Conservation (phyloP, 2,329 filamentous ascomycete genomes). For the Onygena corvina region DNA sequence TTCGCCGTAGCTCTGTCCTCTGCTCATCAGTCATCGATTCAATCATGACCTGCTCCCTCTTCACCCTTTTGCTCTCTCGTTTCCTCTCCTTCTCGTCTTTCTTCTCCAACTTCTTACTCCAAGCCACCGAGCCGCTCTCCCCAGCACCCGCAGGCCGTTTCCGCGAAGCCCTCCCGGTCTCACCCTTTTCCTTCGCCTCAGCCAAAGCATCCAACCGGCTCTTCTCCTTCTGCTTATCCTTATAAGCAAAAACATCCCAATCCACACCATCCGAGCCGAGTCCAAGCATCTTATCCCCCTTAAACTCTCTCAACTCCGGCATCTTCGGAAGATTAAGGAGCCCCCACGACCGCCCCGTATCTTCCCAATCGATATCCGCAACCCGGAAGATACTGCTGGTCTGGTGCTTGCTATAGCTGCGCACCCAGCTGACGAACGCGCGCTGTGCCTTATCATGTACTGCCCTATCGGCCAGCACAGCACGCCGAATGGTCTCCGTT, state of each 20-base stretch:
- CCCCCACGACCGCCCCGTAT: slow-evolving; percentile 72
- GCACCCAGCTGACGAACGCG: slow-evolving; percentile 86
- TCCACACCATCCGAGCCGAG: slow-evolving; percentile 44
- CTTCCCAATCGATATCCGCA: slow-evolving; percentile 70
- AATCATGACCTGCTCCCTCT: slow-evolving; percentile 50
- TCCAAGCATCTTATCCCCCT: slow-evolving; percentile 52
- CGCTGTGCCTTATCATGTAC: slow-evolving; percentile 79
- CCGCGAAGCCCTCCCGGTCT: slow-evolving; percentile 30
- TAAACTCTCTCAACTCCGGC: slow-evolving; percentile 71
- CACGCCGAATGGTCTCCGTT: slow-evolving; percentile 49
- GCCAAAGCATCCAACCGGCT: slow-evolving; percentile 47
- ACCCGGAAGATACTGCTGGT: slow-evolving; percentile 83
- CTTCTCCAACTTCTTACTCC: slow-evolving; percentile 59
- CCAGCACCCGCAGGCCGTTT: slow-evolving; percentile 42
- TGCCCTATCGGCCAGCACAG: slow-evolving; percentile 47
- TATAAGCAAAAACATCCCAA: slow-evolving; percentile 57
- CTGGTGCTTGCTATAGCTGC: slow-evolving; percentile 82
- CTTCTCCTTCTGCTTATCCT: slow-evolving; percentile 59
- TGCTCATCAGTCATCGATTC: slow-evolving; percentile 60
- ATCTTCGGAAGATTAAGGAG: slow-evolving; percentile 79
- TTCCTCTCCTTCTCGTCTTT: slow-evolving; percentile 51
- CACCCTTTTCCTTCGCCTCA: slow-evolving; percentile 36
- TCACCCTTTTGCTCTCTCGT: slow-evolving; percentile 52
- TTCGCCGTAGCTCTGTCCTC: slow-evolving; percentile 49
- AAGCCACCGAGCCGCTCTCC: slow-evolving; percentile 47